Base-by-base conservation (phyloP, 2,329 filamentous ascomycete species). In the Stagonosporopsis tanaceti region DNA sequence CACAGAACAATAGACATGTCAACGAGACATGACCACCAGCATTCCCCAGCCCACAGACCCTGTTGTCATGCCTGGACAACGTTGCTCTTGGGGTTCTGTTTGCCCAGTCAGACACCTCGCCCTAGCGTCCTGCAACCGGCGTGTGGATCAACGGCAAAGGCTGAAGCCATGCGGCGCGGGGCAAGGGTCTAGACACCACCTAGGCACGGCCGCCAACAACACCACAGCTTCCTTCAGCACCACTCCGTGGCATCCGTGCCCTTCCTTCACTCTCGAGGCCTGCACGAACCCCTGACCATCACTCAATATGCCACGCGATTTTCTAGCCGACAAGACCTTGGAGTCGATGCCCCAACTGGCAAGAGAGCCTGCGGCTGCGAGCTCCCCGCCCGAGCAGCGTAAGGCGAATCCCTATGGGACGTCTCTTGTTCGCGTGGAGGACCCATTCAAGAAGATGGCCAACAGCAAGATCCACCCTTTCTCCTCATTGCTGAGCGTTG, bases 401-500 rank as follows among this genome's bases (percentile, higher is more conserved):
- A 45, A 57, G 3, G 47, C 51, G 24, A 47, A 57, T 39, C 44
- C 54, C 12, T 45, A 57, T 39, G 54, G 50, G 11, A 53, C 54
- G 0, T 27, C 41, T n/a, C 20, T 57, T 17, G 38, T 57, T 2
- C 57, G 70, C 4, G 57, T 70, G 24, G 68, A 73, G 24, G 67
- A 72, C 27, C 56, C 64, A 17, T 69, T 69, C 61, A 68, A 66
- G 51, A 73, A 69, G 50, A 70, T 73, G 63, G 24, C 25, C 6
- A 53, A 40, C 87, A 89, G 34, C 67, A 81, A 85, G 47, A 85
- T 92, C 68, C 85, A 91, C 69, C 87, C 92, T 25, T 89, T 90
- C 68, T 84, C 90, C n/a, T 87, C 91, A 50, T 85, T 90, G 27
- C 82, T 97, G 47, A 91, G 86, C 38, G 76, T 85, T 45, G 84